Evolutionary conservation across 306 rosid genomes (phyloP), one percentile per base, ranked within the genome.

Genomic region (Vigna hirtella): DNA sequence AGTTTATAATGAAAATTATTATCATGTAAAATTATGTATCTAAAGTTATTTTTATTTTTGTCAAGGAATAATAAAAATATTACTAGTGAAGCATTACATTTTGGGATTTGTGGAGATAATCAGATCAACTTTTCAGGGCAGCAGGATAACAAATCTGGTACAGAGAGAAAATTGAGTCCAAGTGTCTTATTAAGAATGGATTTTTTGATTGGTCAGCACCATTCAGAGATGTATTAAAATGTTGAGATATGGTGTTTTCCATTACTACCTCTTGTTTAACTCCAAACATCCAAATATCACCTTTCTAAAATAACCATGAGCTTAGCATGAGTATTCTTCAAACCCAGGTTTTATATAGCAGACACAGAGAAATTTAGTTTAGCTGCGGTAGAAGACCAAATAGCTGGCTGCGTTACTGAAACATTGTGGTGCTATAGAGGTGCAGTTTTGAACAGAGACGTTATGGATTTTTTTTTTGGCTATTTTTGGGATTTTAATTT

Each of bases 161-260:
- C 7, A 24, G 48, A 50, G 71, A 49, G 55, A 36, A 36, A 49
- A 50, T 79, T 38, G 55, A 61, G 45, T 62, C 49, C 36, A 8
- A 20, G 51, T 70, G 59, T 52, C 59, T 71, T 45, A 2, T 24
- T 70, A 79, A 12, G 32, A 26, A 40, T 72, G 57, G n/a, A 49
- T 17, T 42, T 55, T 45, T 53, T 67, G 58, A 42, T 77, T 3
- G 16, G 17, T 53, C 74, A 30, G 49, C 55, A 30, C 34, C 40
- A 6, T n/a, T 67, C 8, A 2, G 5, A 3, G 45, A 32, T 66
- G 6, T 43, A 55, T 66, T 42, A 18, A 73, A 79, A 55, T 15
- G 58, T 80, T 80, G 30, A 66, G 34, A 66, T 66, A 62, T 16
- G 11, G 75, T 15, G 32, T 45, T 63, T 32, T 64, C 40, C 38